Base-by-base conservation (phyloP, 1,284 basidiomycete genomes). In the Cryptococcus maquisensis region DNA sequence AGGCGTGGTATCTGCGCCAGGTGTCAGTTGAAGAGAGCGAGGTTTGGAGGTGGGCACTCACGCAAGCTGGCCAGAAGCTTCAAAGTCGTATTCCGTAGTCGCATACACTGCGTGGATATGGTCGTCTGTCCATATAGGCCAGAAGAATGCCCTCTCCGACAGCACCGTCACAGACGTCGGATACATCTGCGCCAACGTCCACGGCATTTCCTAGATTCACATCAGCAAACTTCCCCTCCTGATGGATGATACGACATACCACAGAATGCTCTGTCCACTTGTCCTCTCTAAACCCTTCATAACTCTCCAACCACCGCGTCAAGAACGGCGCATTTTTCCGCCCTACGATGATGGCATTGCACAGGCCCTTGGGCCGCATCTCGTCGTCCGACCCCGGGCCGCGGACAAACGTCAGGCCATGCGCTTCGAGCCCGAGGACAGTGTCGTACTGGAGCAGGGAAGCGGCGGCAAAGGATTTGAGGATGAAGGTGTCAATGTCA, bases 331-430 rank as follows among this genome's bases (percentile, higher is more conserved):
- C 55, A 15, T 65, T 66, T 5, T 69, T 68, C 41, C 69, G 65
- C 0, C 74, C 61, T 9, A 78, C 60, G 40, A 79, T 77, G 38
- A 78, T 64, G 38, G 76, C 77, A 59, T 79, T 79, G 56, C 77
- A 78, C 3, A 79, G 61, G 0, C 77, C 77, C 42, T 72, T 70
- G 3, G 74, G 73, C 3, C 64, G 56, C 52, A 73, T 68, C 43
- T 67, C 66, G 40, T 64, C 61, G 48, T 68, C 66, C 16, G 55
- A 57, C 15, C 39, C 44, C 12, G 51, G 54, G 10, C 55, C 51
- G 28, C 61, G 51, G 10, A 63, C 41, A 32, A 65, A 61, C 6
- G 59, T 55, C 4, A 67, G 54, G 16, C 48, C 56, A 23, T 56
- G 57, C 2, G 74, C 72, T 57, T 78, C 77, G 65, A 77, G 72